Evolutionary conservation across 352 stramenopile genomes (phyloP), one percentile per base, ranked within the genome.

Genomic region (Globisporangium perplexum): DNA sequence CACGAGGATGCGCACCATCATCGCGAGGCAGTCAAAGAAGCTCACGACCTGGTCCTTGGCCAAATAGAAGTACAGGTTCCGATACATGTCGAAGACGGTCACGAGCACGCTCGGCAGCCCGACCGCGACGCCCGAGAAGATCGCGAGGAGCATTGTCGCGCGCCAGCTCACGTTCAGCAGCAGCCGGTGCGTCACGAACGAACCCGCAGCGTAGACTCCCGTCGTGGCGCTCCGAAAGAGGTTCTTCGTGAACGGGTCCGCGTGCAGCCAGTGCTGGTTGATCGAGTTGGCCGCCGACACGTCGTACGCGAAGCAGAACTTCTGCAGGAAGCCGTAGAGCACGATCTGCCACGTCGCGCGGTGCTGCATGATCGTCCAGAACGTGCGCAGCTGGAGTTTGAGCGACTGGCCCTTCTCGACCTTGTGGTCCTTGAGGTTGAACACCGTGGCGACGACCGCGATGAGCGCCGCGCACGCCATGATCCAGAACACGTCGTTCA

Each of bases 1-100:
- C 30, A 87, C 76, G n/a, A 87, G 69, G 50, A 86, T 83, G 10
- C 74, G 65, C n/a, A 91, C 68, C 53, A 93, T 86, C 68, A 89
- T 85, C 0, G 68, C 70, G 43, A 93, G 63, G 7, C 74, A 82
- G 49, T 88, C 71, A 7, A 78, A 72, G 60, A 93, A 85, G 12
- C 59, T 64, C 20, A 88, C 68, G 28, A 77, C 35, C 33, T 81
- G 60, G 17, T 72, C 71, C 38, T 74, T 71, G 3, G 69, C 50
- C 4, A 87, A 63, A 53, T 84, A 89, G 46, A 91, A 77, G 57
- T 72, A 83, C 35, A 88, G 75, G 53, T 76, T 77, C 0, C 80
- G 71, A 31, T 72, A 79, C 14, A 84, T 59, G 49, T 87, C 62
- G 42, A 87, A 88, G 11, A 86, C 69, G 6, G 83, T 80, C 10